Base-by-base conservation (phyloP, 495 filamentous ascomycete species). In the Lophium mytilinum region DNA sequence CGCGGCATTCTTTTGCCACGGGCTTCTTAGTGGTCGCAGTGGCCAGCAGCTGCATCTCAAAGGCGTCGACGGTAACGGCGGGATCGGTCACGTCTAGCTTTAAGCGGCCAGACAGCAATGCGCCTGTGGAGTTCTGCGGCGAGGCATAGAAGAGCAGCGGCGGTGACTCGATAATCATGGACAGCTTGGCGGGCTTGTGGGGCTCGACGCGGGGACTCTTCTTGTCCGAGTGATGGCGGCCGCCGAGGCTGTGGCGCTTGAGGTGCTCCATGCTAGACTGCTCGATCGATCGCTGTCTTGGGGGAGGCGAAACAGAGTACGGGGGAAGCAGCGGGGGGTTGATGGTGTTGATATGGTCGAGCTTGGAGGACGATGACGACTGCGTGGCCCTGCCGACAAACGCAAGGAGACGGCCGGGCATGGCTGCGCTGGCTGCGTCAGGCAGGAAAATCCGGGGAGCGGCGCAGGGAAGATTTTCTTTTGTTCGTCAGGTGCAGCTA, bases 91-190 rank as follows among this genome's bases (percentile, higher is more conserved):
- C 76, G 30, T 77, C 70, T n/a, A 96, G 68, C 55, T 83, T 80
- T 57, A 97, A 73, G 55, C 89, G 88, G 39, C 90, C 91, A 1
- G 89, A 95, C 40, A 97, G 80, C 37, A 99, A 73, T 7, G 93
- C 90, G 51, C 93, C 93, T 7, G 84, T 87, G 21, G 90, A 96
- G 60, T 78, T 79, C 47, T 83, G 76, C 1, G 89, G 76, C 8
- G 78, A 73, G 17, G 88, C 90, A 64, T 91, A 90, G 73, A 94
- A 85, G 14, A 67, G 52, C 9, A 92, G 74, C 1, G 93, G 93
- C 0, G 93, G 89, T 2, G 89, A 95, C 73, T 99, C 93, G 54
- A 96, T 86, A 37, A 82, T 75, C 71, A 92, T 82, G 21, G 84
- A 80, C 50, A 96, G 69, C 48, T 80, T 82, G n/a, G 82, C 81